Evolutionary conservation across 1,284 basidiomycete species (phyloP).

Genomic region (Tetrapyrgos nigripes): DNA sequence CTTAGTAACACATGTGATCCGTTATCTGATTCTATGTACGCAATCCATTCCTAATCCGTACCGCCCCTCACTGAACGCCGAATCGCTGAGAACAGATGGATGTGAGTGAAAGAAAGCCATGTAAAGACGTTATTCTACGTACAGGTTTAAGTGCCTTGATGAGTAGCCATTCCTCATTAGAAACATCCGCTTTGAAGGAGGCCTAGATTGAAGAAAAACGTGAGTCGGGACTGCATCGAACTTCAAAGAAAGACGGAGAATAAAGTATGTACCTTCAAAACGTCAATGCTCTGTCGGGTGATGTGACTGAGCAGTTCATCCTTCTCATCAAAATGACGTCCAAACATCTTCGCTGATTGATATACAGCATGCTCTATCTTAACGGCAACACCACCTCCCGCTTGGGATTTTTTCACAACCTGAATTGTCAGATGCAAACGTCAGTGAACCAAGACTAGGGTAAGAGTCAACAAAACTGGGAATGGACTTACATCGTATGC

Average conservation of each 20-base stretch:
- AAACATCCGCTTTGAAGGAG: constrained; percentile 90
- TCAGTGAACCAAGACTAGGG: constrained; percentile 31
- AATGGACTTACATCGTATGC: constrained; percentile 63
- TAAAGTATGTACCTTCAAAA: constrained; percentile 73
- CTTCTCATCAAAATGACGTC: constrained; percentile 95
- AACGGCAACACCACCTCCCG: constrained; percentile 95
- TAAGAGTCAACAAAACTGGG: constrained; percentile 2
- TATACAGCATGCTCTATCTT: constrained; percentile 99
- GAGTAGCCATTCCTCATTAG: constrained; percentile 92
- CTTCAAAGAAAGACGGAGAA: background rate
- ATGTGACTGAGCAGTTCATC: constrained; percentile 94
- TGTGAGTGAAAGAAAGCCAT: background rate
- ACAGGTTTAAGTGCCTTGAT: constrained; percentile 94
- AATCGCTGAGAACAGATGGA: constrained; percentile 44
- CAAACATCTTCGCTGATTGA: constrained; percentile 94
- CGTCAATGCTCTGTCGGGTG: constrained; percentile 92
- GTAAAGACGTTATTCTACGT: constrained; percentile 30
- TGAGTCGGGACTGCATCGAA: constrained; percentile 12
- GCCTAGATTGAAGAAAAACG: constrained; percentile 48
- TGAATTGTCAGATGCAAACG: constrained; percentile 49
- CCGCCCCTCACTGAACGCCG: constrained; percentile 50
- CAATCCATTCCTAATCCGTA: background rate
- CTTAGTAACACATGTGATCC: constrained; percentile 9
- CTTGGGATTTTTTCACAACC: constrained; percentile 92
- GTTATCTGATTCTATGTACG: background rate